phyloP scores from a whole-genome alignment of 1,284 basidiomycete genomes.

The Malassezia vespertilionis region DNA sequence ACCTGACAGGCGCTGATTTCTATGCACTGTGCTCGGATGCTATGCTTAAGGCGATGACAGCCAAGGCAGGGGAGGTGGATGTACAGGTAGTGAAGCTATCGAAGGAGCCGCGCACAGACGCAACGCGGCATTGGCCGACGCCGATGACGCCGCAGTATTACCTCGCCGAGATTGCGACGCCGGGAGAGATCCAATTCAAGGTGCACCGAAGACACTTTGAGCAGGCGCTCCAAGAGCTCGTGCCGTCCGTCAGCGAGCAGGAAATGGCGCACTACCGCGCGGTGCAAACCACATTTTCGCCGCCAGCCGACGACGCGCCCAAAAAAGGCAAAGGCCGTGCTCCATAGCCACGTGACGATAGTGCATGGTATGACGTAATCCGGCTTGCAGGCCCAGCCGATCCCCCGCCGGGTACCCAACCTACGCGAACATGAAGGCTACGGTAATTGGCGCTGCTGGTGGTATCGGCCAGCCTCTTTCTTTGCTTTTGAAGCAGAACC shows the following conservation, averaged over 20 bases:
- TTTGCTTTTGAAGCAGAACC: conserved; percentile 75
- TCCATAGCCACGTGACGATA: background rate
- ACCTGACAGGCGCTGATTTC: conserved; percentile 71
- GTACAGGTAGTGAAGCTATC: conserved; percentile 22
- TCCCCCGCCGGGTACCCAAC: background rate
- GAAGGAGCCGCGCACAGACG: conserved; percentile 49
- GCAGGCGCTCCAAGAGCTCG: conserved; percentile 61
- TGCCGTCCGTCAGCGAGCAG: conserved; percentile 74
- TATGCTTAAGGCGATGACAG: conserved; percentile 85
- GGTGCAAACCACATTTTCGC: conserved; percentile 62
- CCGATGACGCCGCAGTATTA: conserved; percentile 86
- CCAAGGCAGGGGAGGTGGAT: conserved; percentile 68
- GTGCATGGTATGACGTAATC: background rate
- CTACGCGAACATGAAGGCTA: conserved; percentile 34
- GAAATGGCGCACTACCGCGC: conserved; percentile 79
- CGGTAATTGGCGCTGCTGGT: conserved; percentile 45
- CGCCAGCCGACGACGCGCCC: background rate
- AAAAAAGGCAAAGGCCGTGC: conserved; percentile 14
- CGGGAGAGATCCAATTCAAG: conserved; percentile 63
- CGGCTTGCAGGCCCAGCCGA: background rate
- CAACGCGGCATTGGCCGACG: conserved; percentile 52
- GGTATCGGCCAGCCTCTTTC: conserved; percentile 68
- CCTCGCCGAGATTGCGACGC: conserved; percentile 67
- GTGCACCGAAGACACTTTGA: conserved; percentile 68
- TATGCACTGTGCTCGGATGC: conserved; percentile 96